Evolutionary conservation across 331 rosid genomes (phyloP), one percentile per base, ranked within the genome.

Genomic region (Malus hybrid): DNA sequence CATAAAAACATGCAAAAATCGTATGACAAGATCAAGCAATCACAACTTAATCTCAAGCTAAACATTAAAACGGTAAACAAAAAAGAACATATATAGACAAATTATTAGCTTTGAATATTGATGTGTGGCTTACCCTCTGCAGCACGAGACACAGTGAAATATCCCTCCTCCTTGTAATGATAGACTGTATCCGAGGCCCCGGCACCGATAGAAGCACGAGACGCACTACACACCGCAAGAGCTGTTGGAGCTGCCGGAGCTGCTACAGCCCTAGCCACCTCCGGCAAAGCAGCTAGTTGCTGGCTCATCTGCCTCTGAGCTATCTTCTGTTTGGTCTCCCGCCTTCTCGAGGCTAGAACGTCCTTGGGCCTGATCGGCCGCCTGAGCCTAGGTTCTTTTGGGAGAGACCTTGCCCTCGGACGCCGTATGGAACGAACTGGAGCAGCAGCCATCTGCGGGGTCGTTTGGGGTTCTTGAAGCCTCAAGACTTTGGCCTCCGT

Each of bases 321-420:
- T 77, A 82, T 30, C 33, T 83, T 89, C 70, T 68, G 80, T 24
- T 84, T 77, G 18, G 77, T 80, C 66, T 77, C 81, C 67, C 80
- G 65, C 60, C 91, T 84, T 68, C 75, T 83, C 82, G 72, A 72
- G n/a, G 81, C 73, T 72, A 75, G 87, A 75, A 72, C 66, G 29
- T 88, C 87, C 80, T 80, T 82, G 24, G 82, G 73, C 79, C 44
- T 83, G n/a, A 83, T 60, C 69, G 64, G 63, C 69, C 58, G 52
- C 56, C 72, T 20, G 5, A 20, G 64, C 55, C 75, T 83, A 13
- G 71, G 34, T 44, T 77, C 83, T 13, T 78, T 72, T n/a, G 95
- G 90, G 33, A 88, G 73, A 5, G 90, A 91, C 73, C 79, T 85
- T 62, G 93, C 80, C 75, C 93, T 86, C 52, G 77, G 73, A 44